Conservation (phyloP, 805 yeast species). For the Candida berthetii region DNA sequence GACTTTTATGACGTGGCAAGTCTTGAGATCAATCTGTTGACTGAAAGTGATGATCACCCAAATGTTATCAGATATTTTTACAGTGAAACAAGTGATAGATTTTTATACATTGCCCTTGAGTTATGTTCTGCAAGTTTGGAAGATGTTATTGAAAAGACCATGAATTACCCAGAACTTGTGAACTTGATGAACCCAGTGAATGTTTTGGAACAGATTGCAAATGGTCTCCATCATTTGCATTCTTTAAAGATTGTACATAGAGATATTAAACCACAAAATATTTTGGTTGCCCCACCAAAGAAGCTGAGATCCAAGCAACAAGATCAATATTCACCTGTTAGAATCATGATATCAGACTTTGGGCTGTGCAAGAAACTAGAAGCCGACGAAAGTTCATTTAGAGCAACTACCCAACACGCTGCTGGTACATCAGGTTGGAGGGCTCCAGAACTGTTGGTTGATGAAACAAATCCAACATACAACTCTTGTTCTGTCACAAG, state of each 20-base stretch:
- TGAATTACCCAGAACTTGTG: conserved; percentile 29
- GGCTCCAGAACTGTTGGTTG: conserved; percentile 80
- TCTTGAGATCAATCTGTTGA: conserved; percentile 80
- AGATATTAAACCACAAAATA: conserved; percentile 92
- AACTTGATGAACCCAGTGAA: conserved; percentile 41
- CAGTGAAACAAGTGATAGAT: conserved; percentile 84
- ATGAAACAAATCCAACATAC: conserved; percentile 18
- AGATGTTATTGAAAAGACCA: conserved; percentile 62
- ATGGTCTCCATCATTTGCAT: conserved; percentile 84
- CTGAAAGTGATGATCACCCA: conserved; percentile 95
- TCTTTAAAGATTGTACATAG: conserved; percentile 89
- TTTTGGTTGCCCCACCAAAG: conserved; percentile 71
- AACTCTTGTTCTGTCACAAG: conserved; percentile 9
- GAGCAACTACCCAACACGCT: conserved; percentile 87
- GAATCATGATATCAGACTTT: conserved; percentile 88
- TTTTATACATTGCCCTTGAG: conserved; percentile 89
- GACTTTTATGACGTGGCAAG: conserved; percentile 93
- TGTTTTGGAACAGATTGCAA: conserved; percentile 68
- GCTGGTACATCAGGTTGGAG: conserved; percentile 99
- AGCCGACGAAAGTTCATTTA: conserved; percentile 85
- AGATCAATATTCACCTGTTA: conserved; percentile 33
- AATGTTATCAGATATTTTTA: conserved; percentile 91
- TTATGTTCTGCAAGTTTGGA: conserved; percentile 86
- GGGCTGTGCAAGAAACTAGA: conserved; percentile 93
- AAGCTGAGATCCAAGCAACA: conserved; percentile 22